Evolutionary conservation across 495 filamentous ascomycete species (phyloP).

Genomic region (Talaromyces ruber): DNA sequence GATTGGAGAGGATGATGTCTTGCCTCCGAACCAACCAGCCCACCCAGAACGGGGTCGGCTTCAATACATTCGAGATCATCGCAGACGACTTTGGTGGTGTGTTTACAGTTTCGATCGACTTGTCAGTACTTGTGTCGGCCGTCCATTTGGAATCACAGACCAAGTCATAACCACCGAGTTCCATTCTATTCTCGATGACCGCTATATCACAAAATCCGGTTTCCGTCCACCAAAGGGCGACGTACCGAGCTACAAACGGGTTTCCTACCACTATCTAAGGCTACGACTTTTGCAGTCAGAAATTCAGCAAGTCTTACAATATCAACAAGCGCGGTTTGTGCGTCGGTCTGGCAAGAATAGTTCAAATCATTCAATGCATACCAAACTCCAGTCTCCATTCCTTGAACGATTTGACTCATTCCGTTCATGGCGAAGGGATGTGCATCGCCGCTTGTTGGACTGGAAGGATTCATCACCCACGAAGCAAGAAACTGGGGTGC

Average conservation of each 20-base stretch:
- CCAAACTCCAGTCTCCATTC: constrained; percentile 75
- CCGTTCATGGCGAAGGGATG: constrained; percentile 78
- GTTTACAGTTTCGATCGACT: constrained; percentile 90
- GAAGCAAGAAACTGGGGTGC: constrained; percentile 70
- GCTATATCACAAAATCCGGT: constrained; percentile 79
- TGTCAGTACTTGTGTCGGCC: constrained; percentile 83
- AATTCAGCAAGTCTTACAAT: constrained; percentile 87
- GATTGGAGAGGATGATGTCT: constrained; percentile 24
- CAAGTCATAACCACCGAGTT: constrained; percentile 93
- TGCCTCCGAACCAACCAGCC: constrained; percentile 15
- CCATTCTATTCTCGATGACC: constrained; percentile 77
- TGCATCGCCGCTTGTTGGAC: constrained; percentile 72
- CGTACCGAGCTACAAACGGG: constrained; percentile 74
- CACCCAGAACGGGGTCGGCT: constrained; percentile 57
- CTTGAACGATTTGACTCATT: constrained; percentile 77
- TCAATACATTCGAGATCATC: constrained; percentile 80
- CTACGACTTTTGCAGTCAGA: constrained; percentile 90
- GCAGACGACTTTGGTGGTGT: constrained; percentile 92
- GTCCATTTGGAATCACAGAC: constrained; percentile 89
- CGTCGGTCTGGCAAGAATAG: constrained; percentile 44
- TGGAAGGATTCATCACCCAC: constrained; percentile 81
- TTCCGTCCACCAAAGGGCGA: constrained; percentile 47
- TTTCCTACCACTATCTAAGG: constrained; percentile 85
- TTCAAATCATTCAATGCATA: constrained; percentile 65
- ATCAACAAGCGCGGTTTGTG: constrained; percentile 61